phyloP scores from a whole-genome alignment of 2,329 filamentous ascomycete species.

The Celoporthe dispersa region DNA sequence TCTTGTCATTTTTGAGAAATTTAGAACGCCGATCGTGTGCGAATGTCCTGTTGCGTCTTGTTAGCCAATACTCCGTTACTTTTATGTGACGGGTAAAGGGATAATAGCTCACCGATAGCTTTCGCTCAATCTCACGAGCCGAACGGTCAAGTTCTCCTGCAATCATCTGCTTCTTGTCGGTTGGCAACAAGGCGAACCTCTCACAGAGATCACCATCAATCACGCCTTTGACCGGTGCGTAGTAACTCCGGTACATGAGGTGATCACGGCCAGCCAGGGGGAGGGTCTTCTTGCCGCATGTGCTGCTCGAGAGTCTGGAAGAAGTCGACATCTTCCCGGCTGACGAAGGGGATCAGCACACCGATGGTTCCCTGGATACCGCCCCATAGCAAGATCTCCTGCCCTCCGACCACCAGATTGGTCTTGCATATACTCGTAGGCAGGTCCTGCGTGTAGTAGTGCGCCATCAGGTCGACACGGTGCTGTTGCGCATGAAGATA shows the following conservation, averaged over 20 bases:
- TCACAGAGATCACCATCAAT: constrained; percentile 98
- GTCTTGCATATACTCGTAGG: constrained; percentile 90
- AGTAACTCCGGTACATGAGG: constrained; percentile 93
- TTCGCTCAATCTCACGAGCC: constrained; percentile 91
- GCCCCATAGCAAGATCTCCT: constrained; percentile 90
- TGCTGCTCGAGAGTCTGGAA: constrained; percentile 94
- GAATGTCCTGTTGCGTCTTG: constrained; percentile 51
- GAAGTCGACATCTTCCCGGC: constrained; percentile 94
- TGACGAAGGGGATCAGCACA: constrained; percentile 88
- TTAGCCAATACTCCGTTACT: constrained; percentile 28
- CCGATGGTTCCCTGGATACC: constrained; percentile 94
- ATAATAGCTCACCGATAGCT: constrained; percentile 69
- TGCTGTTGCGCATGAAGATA: constrained; percentile 91
- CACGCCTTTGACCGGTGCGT: constrained; percentile 92
- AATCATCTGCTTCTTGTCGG: constrained; percentile 94
- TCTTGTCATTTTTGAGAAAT: constrained; percentile 8
- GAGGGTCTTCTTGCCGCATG: constrained; percentile 82
- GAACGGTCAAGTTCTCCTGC: constrained; percentile 90
- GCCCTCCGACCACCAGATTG: constrained; percentile 85
- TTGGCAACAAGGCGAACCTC: constrained; percentile 79
- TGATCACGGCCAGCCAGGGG: constrained; percentile 91
- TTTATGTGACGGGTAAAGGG: constrained; percentile 22
- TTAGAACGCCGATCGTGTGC: constrained; percentile 64
- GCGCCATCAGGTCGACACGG: constrained; percentile 81
- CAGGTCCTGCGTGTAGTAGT: constrained; percentile 91